phyloP scores from a whole-genome alignment of 306 rosid genomes.

The Luffa aegyptiaca region DNA sequence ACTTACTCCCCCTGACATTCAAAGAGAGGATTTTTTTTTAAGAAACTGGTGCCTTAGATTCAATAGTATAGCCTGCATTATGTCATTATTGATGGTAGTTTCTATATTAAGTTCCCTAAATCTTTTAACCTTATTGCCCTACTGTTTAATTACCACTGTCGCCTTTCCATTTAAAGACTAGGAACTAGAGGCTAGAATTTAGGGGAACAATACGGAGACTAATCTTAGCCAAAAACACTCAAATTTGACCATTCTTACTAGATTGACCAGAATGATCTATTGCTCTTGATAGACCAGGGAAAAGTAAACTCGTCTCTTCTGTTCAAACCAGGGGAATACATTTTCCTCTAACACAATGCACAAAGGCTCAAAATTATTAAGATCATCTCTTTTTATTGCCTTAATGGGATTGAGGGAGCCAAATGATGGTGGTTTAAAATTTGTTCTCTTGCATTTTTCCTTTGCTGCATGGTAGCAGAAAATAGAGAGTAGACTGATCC shows the following conservation, averaged over 20 bases:
- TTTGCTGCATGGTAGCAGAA: not conserved
- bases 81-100: not conserved
- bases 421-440: not conserved
- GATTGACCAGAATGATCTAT: not conserved
- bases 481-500: not conserved
- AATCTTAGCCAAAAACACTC: not conserved
- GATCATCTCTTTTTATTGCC: not conserved
- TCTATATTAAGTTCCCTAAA: not conserved
- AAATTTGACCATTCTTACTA: not conserved
- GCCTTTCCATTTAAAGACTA: not conserved
- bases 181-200: not conserved
- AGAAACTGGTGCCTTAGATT: too few species aligned
- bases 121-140: not conserved
- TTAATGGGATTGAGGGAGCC: not conserved
- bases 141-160: not conserved
- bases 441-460: not conserved
- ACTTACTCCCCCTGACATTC: too few species aligned
- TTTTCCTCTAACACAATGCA: not conserved
- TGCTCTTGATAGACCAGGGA: not conserved
- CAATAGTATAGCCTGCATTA: not conserved
- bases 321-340: not conserved
- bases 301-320: not conserved
- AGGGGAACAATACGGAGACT: not conserved
- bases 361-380: not conserved
- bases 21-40: too few species aligned